Base-by-base conservation (phyloP, 176 grass and related monocot species). In the Zea luxurians region DNA sequence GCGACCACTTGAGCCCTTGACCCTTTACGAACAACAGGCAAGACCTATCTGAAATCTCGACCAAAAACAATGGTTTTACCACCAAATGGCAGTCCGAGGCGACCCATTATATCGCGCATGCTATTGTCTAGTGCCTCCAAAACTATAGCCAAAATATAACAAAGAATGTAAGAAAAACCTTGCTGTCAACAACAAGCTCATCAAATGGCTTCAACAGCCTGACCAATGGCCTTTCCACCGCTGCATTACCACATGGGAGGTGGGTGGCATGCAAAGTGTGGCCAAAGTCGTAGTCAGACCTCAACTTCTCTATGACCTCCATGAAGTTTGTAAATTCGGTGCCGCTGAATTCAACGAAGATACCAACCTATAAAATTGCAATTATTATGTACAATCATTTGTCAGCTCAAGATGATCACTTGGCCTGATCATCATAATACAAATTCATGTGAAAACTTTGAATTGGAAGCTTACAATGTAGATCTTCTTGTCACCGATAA, bases 141-240 rank as follows among this genome's bases (percentile, higher is more conserved):
- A 27, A 27, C 27, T 27, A 27, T 27, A 27, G 27, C 27, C 27
- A 27, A 27, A 27, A 27, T 27, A 1, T 27, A 27, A 27, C 27
- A 1, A 27, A 27, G 27, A 27, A 27, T 27, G 27, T 27, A 1
- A 27, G 27, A 0, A 27, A 27, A 27, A 27, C 27, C 27, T 27
- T 27, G 27, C 27, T 27, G 27, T 97, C 93, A 63, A 93, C 83
- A 47, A 93, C 69, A 17, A 97, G 88, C 82, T 97, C 93, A 68
- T 97, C 93, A 75, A 97, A 97, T 74, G 90, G 93, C 70, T 97
- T 97, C 66, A 93, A 84, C 48, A 97, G 70, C 86, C 93, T 89
- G 75, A 97, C 83, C 47, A 91, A 43, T 44, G 93, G 93, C 59
- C 86, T 63, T 64, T 88, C 27, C 27, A 27, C 27, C 27, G 27